Conservation (phyloP, 2,329 filamentous ascomycete genomes). For the Tolypocladium tropicale region DNA sequence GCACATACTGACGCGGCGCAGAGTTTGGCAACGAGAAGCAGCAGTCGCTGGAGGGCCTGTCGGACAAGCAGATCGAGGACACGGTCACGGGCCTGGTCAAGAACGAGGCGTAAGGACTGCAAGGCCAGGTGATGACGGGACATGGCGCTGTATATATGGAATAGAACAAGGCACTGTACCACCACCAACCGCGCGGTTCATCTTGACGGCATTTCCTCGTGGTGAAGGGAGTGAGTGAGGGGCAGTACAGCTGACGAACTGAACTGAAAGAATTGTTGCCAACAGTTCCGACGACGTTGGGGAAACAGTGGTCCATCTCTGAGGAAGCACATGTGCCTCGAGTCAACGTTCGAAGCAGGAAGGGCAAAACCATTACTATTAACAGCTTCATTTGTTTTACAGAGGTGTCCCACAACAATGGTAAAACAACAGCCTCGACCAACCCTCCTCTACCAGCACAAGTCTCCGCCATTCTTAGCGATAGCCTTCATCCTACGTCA, state of each 20-base stretch:
- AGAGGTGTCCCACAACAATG: neutral
- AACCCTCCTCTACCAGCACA: neutral
- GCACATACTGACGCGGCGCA: constrained; percentile 19
- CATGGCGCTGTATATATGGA: neutral
- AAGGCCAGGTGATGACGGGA: neutral
- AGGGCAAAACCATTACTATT: neutral
- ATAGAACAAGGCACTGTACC: neutral
- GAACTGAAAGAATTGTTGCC: too few species aligned
- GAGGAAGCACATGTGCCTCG: neutral
- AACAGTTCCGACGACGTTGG: too few species aligned
- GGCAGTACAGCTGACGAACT: neutral
- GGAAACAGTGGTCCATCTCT: too few species aligned
- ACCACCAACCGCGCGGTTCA: neutral
- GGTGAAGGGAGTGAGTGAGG: neutral
- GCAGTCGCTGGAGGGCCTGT: constrained; percentile 46
- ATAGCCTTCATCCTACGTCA: neutral
- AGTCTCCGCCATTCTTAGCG: neutral
- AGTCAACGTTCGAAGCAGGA: neutral
- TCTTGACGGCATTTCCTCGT: too few species aligned
- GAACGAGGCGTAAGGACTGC: constrained; percentile 5
- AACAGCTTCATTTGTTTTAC: neutral
- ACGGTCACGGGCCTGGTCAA: constrained; percentile 45
- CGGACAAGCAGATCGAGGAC: constrained; percentile 53
- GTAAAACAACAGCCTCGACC: neutral
- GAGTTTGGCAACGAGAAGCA: constrained; percentile 48